phyloP scores from a whole-genome alignment of 1,284 basidiomycete species.

The Fomitiporia mediterranea region DNA sequence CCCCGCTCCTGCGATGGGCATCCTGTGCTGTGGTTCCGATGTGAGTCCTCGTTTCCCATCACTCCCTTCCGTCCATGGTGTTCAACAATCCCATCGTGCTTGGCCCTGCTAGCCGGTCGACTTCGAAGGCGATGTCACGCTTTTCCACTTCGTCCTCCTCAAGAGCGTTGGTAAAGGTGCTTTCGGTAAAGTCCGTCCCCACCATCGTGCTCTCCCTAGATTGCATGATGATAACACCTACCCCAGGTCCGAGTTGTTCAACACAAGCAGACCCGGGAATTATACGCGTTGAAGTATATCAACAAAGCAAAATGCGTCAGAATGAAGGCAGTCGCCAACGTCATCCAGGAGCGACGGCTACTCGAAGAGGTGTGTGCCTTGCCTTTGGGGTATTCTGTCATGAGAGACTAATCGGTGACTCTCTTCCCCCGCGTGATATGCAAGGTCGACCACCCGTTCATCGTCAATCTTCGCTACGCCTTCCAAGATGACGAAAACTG shows the following conservation, averaged over 20 bases:
- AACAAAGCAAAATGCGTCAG: constrained; percentile 97
- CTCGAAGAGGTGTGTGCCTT: constrained; percentile 74
- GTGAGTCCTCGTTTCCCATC: constrained; percentile 35
- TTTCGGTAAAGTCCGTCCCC: constrained; percentile 82
- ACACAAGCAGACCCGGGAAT: constrained; percentile 92
- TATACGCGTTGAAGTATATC: constrained; percentile 99
- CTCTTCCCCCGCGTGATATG: not conserved
- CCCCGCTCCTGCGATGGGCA: constrained; percentile 56
- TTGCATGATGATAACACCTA: not conserved
- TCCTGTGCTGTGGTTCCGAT: constrained; percentile 77
- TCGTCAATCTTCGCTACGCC: constrained; percentile 95
- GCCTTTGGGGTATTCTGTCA: not conserved
- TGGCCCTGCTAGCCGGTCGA: constrained; percentile 75
- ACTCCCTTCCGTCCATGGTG: constrained; percentile 9
- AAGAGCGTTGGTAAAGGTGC: constrained; percentile 96
- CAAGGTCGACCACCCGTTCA: constrained; percentile 93
- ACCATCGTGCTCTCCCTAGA: constrained; percentile 1
- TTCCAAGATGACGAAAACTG: constrained; percentile 99
- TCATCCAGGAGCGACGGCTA: constrained; percentile 89
- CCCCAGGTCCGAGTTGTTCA: constrained; percentile 92
- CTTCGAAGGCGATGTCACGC: constrained; percentile 95
- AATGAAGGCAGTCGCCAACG: constrained; percentile 97
- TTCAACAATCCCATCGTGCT: constrained; percentile 6
- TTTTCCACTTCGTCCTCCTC: constrained; percentile 95
- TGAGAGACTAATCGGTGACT: not conserved